Evolutionary conservation across 345 rosid genomes (phyloP).

Genomic region (Eucalyptus grandis): DNA sequence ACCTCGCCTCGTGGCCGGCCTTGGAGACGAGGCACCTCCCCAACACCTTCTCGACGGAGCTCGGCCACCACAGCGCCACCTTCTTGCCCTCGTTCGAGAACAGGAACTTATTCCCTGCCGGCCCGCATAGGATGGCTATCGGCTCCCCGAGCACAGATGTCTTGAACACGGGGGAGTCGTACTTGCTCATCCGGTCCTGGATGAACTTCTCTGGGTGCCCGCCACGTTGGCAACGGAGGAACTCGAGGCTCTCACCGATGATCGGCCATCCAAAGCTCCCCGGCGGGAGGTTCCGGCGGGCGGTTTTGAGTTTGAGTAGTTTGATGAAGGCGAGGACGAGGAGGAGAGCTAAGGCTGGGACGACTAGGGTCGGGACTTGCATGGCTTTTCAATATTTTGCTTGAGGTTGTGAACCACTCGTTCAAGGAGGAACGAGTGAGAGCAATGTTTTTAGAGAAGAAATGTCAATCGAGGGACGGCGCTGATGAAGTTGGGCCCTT

Average conservation of each 20-base stretch:
- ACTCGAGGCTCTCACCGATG: neutral
- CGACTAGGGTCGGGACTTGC: neutral
- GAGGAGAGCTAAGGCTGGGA: neutral
- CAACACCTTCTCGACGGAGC: neutral
- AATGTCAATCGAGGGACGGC: neutral
- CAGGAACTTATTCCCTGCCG: neutral
- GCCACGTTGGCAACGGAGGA: neutral
- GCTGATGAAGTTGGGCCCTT: neutral
- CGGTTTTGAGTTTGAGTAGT: neutral
- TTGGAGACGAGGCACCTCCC: neutral
- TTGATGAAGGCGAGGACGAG: neutral
- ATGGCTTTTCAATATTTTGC: neutral
- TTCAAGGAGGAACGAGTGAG: neutral
- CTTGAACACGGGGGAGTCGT: neutral
- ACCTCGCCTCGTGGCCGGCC: neutral
- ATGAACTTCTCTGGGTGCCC: neutral
- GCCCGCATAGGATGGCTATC: neutral
- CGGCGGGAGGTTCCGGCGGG: neutral
- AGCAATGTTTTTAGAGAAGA: neutral
- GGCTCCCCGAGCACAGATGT: neutral
- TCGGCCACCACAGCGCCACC: neutral
- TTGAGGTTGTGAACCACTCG: no score
- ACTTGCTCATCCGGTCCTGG: neutral
- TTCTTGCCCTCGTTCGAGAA: neutral
- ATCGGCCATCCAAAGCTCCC: neutral